Evolutionary conservation across 208 protist species (phyloP).

Genomic region (Jaenimonas drosophilae): DNA sequence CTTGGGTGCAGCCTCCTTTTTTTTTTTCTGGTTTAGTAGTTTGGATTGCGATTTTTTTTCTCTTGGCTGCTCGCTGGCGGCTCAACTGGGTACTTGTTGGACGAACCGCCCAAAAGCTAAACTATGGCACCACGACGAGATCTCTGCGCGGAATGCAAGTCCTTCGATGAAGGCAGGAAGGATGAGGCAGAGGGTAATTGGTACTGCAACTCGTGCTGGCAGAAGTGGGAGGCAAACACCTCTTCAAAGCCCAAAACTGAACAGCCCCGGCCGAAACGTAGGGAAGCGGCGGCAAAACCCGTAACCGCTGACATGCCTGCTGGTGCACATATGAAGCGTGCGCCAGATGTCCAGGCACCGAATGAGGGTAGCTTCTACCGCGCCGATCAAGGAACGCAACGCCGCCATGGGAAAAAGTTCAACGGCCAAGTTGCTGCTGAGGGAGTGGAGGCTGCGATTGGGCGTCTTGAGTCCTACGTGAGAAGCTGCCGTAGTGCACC

Average conservation of each 20-base stretch:
- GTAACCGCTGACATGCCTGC: background rate
- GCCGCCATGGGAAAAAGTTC: no score
- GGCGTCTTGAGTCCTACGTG: conserved; percentile 1
- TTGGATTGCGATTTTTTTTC: no score
- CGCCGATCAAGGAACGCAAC: conserved; percentile 6
- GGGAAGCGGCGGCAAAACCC: background rate
- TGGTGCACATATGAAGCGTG: conserved; percentile 3
- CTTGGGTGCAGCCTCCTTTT: background rate
- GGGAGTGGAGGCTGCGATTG: background rate
- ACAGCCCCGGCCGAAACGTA: background rate
- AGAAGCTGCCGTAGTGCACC: conserved; percentile 6
- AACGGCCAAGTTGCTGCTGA: background rate
- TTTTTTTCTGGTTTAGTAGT: no score
- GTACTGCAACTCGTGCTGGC: conserved; percentile 60
- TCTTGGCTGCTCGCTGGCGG: no score
- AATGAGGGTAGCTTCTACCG: conserved; percentile 15
- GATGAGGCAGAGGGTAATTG: conserved; percentile 30
- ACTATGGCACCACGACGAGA: conserved; percentile 15
- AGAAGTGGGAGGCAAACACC: background rate
- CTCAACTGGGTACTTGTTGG: background rate
- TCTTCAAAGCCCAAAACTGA: background rate
- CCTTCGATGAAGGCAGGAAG: conserved; percentile 34
- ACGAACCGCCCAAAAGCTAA: background rate
- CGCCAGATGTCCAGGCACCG: conserved; percentile 15
- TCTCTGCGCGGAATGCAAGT: conserved; percentile 46